Evolutionary conservation across 805 yeast genomes (phyloP).

Genomic region (Saturnispora silvae): DNA sequence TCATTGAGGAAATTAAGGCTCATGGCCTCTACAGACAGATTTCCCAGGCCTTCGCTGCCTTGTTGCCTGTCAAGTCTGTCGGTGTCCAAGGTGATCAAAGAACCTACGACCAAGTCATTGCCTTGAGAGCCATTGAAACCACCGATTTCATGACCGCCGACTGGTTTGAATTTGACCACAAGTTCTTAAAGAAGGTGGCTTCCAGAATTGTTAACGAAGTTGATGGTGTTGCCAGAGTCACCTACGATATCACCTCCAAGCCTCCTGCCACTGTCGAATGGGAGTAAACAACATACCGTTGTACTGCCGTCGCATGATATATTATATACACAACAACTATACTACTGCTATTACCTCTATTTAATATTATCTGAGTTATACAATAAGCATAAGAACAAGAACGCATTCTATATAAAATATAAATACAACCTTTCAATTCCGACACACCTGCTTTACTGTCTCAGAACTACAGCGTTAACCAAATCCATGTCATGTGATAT

Average conservation of each 20-base stretch:
- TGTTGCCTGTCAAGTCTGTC: conserved; percentile 94
- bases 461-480: conserved; percentile 32
- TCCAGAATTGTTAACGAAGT: conserved; percentile 97
- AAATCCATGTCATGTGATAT: conserved; percentile 58
- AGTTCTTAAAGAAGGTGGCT: conserved; percentile 85
- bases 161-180: conserved; percentile 91
- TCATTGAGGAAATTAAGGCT: conserved; percentile 88
- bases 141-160: conserved; percentile 99
- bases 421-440: no score
- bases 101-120: conserved; percentile 98
- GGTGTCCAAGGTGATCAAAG: conserved; percentile 99
- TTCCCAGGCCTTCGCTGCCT: conserved; percentile 95
- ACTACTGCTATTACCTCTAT: conserved; percentile 1
- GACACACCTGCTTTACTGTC: no score
- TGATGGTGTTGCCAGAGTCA: conserved; percentile 97
- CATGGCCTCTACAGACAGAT: conserved; percentile 90
- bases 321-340: no score
- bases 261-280: conserved; percentile 99
- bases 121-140: conserved; percentile 96
- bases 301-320: no score
- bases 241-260: conserved; percentile 96
- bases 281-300: no score
- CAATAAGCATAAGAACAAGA: no score
- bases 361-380: no score
- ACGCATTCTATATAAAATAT: no score